Evolutionary conservation across 495 filamentous ascomycete species (phyloP).

Genomic region (Xylaria intraflava): DNA sequence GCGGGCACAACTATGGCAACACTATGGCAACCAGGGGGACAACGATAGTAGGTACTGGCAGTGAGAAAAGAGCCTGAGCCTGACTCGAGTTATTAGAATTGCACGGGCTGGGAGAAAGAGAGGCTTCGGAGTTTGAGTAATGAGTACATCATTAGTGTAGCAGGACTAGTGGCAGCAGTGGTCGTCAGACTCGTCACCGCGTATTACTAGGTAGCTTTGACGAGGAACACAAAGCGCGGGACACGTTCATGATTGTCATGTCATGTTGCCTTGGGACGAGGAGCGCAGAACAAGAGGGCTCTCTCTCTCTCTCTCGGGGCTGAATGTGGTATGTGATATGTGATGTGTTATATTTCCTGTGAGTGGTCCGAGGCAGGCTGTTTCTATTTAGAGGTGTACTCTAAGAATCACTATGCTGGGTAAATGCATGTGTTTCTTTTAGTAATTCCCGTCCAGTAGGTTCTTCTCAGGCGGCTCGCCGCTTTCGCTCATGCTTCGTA

Average conservation of each 20-base stretch:
- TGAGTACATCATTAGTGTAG: neutral
- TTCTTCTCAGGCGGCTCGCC: too few species aligned
- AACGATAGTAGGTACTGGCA: neutral
- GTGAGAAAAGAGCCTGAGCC: neutral
- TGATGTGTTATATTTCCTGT: neutral
- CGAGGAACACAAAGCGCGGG: slow-evolving; percentile 4
- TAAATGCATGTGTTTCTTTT: neutral
- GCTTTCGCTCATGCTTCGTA: too few species aligned
- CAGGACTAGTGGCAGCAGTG: neutral
- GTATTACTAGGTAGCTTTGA: slow-evolving; percentile 1
- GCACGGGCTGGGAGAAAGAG: neutral
- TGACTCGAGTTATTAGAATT: neutral
- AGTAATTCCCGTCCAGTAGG: too few species aligned
- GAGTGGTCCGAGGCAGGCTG: neutral
- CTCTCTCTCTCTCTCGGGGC: too few species aligned
- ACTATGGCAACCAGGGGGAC: too few species aligned
- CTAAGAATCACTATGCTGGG: too few species aligned
- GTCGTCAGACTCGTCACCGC: slow-evolving; percentile 3
- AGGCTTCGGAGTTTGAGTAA: slow-evolving; percentile 3
- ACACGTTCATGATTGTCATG: slow-evolving; percentile 3
- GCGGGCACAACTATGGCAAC: neutral
- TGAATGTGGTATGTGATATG: neutral
- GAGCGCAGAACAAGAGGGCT: too few species aligned
- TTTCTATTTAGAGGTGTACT: neutral
- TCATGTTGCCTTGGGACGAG: slow-evolving; percentile 1